These are phyloP conservation scores for Lenzites betulinus DNA, from an alignment of 768 basidiomycete genomes.

Conservation along the genomic window DNA sequence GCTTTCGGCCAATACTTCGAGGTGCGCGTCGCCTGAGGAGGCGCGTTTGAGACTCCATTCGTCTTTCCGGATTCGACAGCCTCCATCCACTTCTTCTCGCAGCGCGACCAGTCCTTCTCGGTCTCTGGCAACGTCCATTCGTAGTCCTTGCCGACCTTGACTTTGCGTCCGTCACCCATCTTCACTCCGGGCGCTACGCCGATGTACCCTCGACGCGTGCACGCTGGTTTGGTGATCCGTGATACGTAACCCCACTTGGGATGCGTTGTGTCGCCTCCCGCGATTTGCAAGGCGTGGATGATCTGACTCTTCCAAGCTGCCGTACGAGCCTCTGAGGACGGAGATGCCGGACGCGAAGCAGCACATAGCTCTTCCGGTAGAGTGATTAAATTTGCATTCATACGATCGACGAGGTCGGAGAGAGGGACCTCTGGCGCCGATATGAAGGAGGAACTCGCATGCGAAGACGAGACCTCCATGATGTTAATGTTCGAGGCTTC, in stretches of 20 bases:
- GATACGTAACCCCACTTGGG: slow-evolving; percentile 51
- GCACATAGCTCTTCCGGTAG: slow-evolving; percentile 35
- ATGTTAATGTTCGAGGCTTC: neutral
- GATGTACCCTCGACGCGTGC: slow-evolving; percentile 39
- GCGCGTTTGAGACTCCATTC: neutral
- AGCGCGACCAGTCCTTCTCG: slow-evolving; percentile 51
- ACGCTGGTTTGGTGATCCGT: slow-evolving; percentile 42
- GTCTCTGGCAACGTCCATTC: slow-evolving; percentile 44
- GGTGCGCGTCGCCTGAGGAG: neutral
- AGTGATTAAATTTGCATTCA: neutral
- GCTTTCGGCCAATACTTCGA: slow-evolving; percentile 26
- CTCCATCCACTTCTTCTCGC: slow-evolving; percentile 41
- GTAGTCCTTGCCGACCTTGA: slow-evolving; percentile 25
- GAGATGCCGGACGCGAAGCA: slow-evolving; percentile 38
- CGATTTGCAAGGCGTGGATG: slow-evolving; percentile 35
- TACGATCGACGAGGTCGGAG: neutral
- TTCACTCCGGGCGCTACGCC: slow-evolving; percentile 25
- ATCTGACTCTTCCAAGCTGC: slow-evolving; percentile 38
- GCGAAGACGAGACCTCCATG: slow-evolving; percentile 2
- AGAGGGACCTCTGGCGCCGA: neutral
- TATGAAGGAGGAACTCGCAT: neutral
- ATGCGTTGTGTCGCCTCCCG: slow-evolving; percentile 42
- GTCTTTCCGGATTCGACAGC: slow-evolving; percentile 22
- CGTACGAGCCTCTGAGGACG: slow-evolving; percentile 33
- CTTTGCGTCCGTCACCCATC: slow-evolving; percentile 29